These are phyloP conservation scores for Mycothermus thermophilus DNA, from an alignment of 495 filamentous ascomycete genomes.

Conservation along the genomic window DNA sequence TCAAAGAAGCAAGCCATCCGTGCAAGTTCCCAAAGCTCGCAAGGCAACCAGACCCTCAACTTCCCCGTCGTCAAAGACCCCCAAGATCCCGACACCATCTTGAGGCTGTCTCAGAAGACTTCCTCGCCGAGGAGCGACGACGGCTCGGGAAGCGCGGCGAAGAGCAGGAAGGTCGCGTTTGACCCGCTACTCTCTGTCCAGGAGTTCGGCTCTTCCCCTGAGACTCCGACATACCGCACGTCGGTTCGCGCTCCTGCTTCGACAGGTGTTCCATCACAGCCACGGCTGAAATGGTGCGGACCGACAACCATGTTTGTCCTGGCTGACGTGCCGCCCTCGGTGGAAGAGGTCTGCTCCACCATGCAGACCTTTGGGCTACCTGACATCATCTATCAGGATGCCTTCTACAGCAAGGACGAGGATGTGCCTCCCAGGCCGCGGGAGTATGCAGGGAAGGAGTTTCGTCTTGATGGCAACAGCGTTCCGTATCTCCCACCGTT, in stretches of 20 bases:
- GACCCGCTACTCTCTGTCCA: constrained; percentile 12
- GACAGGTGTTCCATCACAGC: neutral
- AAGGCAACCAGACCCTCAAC: constrained; percentile 31
- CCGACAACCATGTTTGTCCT: constrained; percentile 16
- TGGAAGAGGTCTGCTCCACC: constrained; percentile 26
- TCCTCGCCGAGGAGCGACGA: constrained; percentile 28
- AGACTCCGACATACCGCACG: neutral
- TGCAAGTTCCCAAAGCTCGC: constrained; percentile 7
- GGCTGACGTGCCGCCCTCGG: constrained; percentile 23
- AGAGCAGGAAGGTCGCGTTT: constrained; percentile 28
- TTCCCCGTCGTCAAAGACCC: constrained; percentile 75
- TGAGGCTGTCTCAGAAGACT: constrained; percentile 56
- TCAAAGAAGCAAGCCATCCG: too few species aligned
- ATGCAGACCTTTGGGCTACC: constrained; percentile 30
- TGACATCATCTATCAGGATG: constrained; percentile 62
- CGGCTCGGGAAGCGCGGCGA: constrained; percentile 15
- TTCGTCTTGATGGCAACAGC: constrained; percentile 59
- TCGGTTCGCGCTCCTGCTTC: neutral
- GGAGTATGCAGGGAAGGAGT: constrained; percentile 84
- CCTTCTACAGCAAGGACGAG: constrained; percentile 72
- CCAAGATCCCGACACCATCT: constrained; percentile 46
- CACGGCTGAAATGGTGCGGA: constrained; percentile 10
- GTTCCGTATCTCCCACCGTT: constrained; percentile 70
- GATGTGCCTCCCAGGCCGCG: constrained; percentile 69
- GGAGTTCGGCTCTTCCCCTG: constrained; percentile 3